These are phyloP conservation scores for Beauveria medogensis DNA, from an alignment of 2,329 filamentous ascomycete genomes.

Conservation along the genomic window DNA sequence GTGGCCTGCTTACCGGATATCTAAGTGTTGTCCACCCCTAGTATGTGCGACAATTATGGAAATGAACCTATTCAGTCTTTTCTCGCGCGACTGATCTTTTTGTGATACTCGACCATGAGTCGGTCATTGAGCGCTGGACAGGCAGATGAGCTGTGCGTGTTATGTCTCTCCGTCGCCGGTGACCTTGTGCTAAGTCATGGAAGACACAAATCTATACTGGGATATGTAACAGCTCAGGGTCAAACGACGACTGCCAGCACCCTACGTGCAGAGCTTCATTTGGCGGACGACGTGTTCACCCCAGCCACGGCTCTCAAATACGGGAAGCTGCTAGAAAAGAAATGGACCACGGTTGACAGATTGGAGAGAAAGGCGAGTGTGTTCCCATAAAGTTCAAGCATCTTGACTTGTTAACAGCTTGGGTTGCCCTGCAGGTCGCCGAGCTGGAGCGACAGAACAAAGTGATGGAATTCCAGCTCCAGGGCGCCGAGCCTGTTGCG, in stretches of 20 bases:
- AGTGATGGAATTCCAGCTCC: slow-evolving; percentile 70
- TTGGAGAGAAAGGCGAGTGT: slow-evolving; percentile 79
- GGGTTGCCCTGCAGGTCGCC: slow-evolving; percentile 59
- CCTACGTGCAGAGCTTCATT: slow-evolving; percentile 64
- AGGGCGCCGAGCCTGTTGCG: slow-evolving; percentile 66
- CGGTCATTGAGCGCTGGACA: slow-evolving; percentile 68
- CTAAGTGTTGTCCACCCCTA: too few relatives aligned
- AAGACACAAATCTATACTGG: slow-evolving; percentile 89
- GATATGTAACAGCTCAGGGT: slow-evolving; percentile 70
- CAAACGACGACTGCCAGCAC: slow-evolving; percentile 61
- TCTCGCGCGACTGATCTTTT: too few relatives aligned
- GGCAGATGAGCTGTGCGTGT: slow-evolving; percentile 76
- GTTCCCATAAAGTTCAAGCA: background rate
- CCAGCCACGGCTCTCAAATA: slow-evolving; percentile 83
- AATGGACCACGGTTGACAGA: slow-evolving; percentile 92
- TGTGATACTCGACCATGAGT: slow-evolving; percentile 45
- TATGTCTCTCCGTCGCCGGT: background rate
- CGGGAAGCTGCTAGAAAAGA: slow-evolving; percentile 89
- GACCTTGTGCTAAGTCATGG: background rate
- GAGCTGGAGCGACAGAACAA: slow-evolving; percentile 73
- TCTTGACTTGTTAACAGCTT: background rate
- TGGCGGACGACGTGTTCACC: slow-evolving; percentile 65
- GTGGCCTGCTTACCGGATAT: too few relatives aligned
- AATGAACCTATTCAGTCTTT: too few relatives aligned
- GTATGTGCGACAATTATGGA: too few relatives aligned